Conservation (phyloP, 139 green algal genomes). For the Picochlorum sp. region DNA sequence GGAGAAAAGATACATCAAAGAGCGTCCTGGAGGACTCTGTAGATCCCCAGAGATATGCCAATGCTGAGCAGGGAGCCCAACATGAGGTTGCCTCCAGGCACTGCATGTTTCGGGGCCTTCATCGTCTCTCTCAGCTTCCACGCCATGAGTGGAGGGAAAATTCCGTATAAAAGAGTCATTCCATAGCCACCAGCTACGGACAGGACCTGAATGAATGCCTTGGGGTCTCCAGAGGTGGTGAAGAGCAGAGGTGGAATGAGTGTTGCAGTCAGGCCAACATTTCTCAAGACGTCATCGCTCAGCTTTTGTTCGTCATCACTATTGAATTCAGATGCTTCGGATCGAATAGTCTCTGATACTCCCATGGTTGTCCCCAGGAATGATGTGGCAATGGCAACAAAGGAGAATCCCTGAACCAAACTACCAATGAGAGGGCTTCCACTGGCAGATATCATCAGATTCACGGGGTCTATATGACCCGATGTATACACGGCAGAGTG, state of each 20-base stretch:
- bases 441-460: not conserved
- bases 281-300: not conserved
- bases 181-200: conserved; percentile 21
- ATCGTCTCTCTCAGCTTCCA: conserved; percentile 26
- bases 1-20: no score
- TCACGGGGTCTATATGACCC: not conserved
- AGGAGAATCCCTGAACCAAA: conserved; percentile 40
- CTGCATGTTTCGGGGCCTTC: not conserved
- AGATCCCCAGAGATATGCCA: not conserved
- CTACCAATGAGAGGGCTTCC: conserved; percentile 17
- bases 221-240: conserved; percentile 28
- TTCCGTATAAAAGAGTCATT: conserved; percentile 59
- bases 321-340: conserved; percentile 20
- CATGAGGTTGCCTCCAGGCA: conserved; percentile 7
- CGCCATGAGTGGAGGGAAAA: conserved; percentile 61
- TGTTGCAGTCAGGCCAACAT: conserved; percentile 16
- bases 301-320: conserved; percentile 32
- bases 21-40: no score
- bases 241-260: conserved; percentile 37
- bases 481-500: not conserved
- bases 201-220: conserved; percentile 39
- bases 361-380: conserved; percentile 55
- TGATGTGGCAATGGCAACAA: conserved; percentile 55
- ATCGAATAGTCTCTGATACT: conserved; percentile 33
- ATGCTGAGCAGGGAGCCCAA: conserved; percentile 13